A percentile compares a stretch with the other conserved stretches of the same genome.
phyloP scores from a whole-genome alignment of 441 rosid species.

The Jatropha multifida region DNA sequence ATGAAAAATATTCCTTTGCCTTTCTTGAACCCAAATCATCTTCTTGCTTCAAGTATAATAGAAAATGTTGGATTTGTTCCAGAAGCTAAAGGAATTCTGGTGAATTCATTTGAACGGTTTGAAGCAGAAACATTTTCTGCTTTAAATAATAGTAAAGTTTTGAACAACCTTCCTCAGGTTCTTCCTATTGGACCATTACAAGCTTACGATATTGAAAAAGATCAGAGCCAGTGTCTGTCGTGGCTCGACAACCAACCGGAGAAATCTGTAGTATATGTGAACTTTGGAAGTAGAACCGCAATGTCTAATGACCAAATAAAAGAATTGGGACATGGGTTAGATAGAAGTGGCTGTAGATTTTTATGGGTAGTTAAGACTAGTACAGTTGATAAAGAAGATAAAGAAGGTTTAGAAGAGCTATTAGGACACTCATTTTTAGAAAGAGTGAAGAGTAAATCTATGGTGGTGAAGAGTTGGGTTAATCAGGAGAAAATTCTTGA shows the following conservation, averaged over 20 bases:
- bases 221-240: neutral
- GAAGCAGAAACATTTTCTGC: neutral
- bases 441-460: neutral
- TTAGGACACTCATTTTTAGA: constrained; percentile 4
- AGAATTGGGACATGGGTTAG: constrained; percentile 8
- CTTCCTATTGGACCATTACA: neutral
- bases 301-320: constrained; percentile 15
- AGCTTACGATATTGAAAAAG: neutral
- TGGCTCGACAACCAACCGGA: constrained; percentile 22
- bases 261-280: constrained; percentile 4
- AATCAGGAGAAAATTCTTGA: constrained; percentile 6
- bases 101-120: neutral
- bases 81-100: neutral
- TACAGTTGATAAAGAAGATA: constrained; percentile 17
- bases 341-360: constrained; percentile 3
- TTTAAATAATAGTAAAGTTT: neutral
- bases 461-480: constrained; percentile 24
- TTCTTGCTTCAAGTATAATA: constrained; percentile 2
- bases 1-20: neutral
- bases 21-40: constrained; percentile 4
- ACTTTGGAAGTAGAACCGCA: constrained; percentile 20
- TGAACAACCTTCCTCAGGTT: neutral
- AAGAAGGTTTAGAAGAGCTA: neutral
- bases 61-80: neutral
- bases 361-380: constrained; percentile 13